Percentiles rank a stretch among this genome's conserved stretches.
Conservation (phyloP, 2,329 filamentous ascomycete genomes). For the Leptoxyphium fumago region DNA sequence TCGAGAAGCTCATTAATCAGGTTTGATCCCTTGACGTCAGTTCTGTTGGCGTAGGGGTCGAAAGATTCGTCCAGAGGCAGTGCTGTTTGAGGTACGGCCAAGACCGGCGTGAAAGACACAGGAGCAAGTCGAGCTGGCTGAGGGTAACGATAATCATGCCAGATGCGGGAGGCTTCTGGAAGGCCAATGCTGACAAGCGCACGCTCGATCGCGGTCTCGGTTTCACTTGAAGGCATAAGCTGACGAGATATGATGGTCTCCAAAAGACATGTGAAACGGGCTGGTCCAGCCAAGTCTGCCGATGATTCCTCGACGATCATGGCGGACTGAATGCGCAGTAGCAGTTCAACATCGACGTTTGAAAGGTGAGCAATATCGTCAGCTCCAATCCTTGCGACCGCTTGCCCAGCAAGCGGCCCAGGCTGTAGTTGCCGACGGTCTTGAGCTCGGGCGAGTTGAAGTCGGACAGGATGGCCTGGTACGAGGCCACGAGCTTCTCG, state of each 20-base stretch:
- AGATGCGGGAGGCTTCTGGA: constrained; percentile 35
- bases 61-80: constrained; percentile 62
- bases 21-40: constrained; percentile 85
- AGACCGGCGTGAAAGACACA: constrained; percentile 32
- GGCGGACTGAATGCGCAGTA: constrained; percentile 44
- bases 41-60: constrained; percentile 80
- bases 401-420: no score
- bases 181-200: constrained; percentile 39
- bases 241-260: constrained; percentile 40
- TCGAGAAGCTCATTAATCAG: constrained; percentile 83
- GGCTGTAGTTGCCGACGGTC: constrained; percentile 84
- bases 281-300: constrained; percentile 42
- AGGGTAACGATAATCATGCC: constrained; percentile 44
- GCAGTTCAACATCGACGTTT: constrained; percentile 39
- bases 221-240: constrained; percentile 40
- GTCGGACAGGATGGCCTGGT: constrained; percentile 91
- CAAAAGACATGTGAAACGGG: constrained; percentile 47
- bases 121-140: constrained; percentile 28
- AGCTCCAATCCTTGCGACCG: constrained; percentile 45
- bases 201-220: constrained; percentile 42
- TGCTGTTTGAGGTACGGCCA: constrained; percentile 27
- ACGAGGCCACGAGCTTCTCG: constrained; percentile 68
- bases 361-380: constrained; percentile 43
- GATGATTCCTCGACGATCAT: constrained; percentile 32
- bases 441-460: constrained; percentile 85